Conservation (phyloP, 495 filamentous ascomycete genomes). For the Penicillium paxilli region DNA sequence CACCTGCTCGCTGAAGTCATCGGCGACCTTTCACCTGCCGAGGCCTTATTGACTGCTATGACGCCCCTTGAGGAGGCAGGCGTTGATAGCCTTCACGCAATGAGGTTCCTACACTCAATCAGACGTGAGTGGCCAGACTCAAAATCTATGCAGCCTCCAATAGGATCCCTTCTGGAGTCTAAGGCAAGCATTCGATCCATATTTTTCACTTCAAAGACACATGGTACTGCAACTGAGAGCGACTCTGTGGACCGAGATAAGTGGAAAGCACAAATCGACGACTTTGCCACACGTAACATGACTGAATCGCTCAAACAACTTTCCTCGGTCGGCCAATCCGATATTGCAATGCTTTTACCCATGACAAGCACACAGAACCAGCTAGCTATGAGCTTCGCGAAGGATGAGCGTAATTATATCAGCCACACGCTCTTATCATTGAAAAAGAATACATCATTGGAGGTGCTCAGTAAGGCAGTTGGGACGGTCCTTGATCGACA, state of each 20-base stretch:
- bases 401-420: too few relatives aligned
- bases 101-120: constrained; percentile 51
- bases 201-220: constrained; percentile 1
- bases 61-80: constrained; percentile 74
- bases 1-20: constrained; percentile 50
- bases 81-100: constrained; percentile 73
- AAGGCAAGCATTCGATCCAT: not conserved
- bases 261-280: not conserved
- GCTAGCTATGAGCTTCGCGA: too few relatives aligned
- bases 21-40: constrained; percentile 42
- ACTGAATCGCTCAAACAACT: constrained; percentile 15
- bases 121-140: constrained; percentile 12
- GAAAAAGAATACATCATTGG: not conserved
- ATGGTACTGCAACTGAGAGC: constrained; percentile 42
- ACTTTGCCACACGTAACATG: not conserved
- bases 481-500: not conserved
- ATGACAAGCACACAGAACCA: constrained; percentile 69
- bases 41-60: not conserved
- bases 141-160: not conserved
- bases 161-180: not conserved
- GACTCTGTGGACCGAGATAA: not conserved
- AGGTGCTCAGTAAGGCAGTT: not conserved
- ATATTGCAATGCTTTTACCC: constrained; percentile 65
- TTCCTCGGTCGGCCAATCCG: constrained; percentile 10
- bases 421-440: constrained; percentile 56